These are phyloP conservation scores for Hyaloscypha finlandica DNA, from an alignment of 495 filamentous ascomycete genomes.

Conservation along the genomic window DNA sequence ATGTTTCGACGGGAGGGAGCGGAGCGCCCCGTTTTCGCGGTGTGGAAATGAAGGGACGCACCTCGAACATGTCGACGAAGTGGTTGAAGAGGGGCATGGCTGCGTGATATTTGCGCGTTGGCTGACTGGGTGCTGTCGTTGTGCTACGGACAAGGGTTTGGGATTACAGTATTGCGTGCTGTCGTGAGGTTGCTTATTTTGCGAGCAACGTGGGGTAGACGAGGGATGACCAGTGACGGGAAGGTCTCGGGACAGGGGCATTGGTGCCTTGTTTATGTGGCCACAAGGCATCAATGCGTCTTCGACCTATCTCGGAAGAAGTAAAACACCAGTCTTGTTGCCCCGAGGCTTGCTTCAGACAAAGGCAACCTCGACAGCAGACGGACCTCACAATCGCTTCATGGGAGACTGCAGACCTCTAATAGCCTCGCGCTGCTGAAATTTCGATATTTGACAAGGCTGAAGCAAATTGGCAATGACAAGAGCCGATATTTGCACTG, in stretches of 20 bases:
- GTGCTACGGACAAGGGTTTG: background rate
- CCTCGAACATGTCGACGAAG: conserved; percentile 28
- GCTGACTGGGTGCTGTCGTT: background rate
- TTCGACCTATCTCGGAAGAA: background rate
- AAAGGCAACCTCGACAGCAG: background rate
- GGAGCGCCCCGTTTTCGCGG: background rate
- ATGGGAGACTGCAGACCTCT: background rate
- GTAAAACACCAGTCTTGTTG: background rate
- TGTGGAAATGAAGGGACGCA: conserved; percentile 9
- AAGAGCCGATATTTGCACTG: conserved; percentile 1
- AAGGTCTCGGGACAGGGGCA: background rate
- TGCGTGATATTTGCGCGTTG: background rate
- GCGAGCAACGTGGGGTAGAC: background rate
- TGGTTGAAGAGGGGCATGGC: conserved; percentile 3
- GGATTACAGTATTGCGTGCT: conserved; percentile 8
- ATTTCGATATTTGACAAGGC: background rate
- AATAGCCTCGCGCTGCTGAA: background rate
- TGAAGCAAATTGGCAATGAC: conserved; percentile 2
- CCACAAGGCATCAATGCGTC: background rate
- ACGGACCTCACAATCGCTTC: background rate
- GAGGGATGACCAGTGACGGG: background rate
- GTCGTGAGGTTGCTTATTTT: conserved; percentile 5
- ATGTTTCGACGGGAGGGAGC: background rate
- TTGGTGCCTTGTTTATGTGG: background rate
- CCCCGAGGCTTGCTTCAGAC: background rate